Conservation (phyloP, 2,329 filamentous ascomycete species). For the Xylaria sp. region DNA sequence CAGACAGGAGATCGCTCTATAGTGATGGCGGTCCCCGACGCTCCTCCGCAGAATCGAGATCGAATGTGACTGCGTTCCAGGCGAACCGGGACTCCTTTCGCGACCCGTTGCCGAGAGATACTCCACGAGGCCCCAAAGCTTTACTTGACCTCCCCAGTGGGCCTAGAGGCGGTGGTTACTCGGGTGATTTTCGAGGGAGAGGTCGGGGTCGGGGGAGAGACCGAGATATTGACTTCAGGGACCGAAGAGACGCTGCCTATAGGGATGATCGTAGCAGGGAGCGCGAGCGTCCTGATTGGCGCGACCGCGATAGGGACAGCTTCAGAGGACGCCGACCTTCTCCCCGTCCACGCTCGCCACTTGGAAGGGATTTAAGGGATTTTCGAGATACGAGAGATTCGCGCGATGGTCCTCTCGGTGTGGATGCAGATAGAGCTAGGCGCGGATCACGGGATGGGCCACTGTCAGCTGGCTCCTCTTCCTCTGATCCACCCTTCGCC, state of each 20-base stretch:
- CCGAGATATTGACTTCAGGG: conserved; percentile 64
- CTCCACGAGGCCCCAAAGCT: conserved; percentile 82
- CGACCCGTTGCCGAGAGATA: conserved; percentile 66
- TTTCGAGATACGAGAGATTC: conserved; percentile 62
- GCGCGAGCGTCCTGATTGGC: conserved; percentile 56
- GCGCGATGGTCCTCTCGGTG: conserved; percentile 61
- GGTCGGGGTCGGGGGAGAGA: conserved; percentile 62
- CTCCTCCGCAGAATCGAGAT: conserved; percentile 63
- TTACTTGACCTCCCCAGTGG: conserved; percentile 72
- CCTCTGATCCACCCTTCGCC: conserved; percentile 69
- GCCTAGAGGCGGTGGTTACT: conserved; percentile 70
- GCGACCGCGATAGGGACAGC: conserved; percentile 58
- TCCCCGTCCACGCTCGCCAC: conserved; percentile 66
- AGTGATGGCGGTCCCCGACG: conserved; percentile 72
- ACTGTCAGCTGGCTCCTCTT: conserved; percentile 71
- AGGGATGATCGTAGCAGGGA: conserved; percentile 66
- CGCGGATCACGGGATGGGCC: conserved; percentile 76
- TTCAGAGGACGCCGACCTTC: conserved; percentile 67
- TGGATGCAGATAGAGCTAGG: conserved; percentile 70
- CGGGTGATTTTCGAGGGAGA: conserved; percentile 67
- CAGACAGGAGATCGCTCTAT: conserved; percentile 62
- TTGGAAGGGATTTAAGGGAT: conserved; percentile 68
- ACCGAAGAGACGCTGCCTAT: conserved; percentile 57
- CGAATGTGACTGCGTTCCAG: conserved; percentile 65
- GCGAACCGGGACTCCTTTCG: conserved; percentile 63